A percentile compares a stretch with the other conserved stretches of the same genome.
Evolutionary conservation across 148 eudicot species (phyloP).

Genomic region (Agrostemma githago): DNA sequence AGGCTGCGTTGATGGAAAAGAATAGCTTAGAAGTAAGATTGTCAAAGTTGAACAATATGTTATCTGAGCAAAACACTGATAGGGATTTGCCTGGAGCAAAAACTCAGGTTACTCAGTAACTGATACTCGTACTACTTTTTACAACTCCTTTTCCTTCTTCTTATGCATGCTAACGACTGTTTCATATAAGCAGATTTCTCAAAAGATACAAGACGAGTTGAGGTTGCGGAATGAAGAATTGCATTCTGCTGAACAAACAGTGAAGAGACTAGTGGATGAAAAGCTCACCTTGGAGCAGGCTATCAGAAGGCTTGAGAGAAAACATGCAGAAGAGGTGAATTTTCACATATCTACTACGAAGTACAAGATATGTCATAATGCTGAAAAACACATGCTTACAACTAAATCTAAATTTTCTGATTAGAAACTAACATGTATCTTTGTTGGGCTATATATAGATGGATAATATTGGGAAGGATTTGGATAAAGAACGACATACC

Average conservation of each 20-base stretch:
- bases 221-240: slow-evolving; percentile 64
- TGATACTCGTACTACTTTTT: neutral
- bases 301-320: slow-evolving; percentile 57
- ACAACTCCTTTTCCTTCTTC: neutral
- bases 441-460: slow-evolving; percentile 27
- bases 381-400: too few relatives aligned
- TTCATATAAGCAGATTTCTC: slow-evolving; percentile 40
- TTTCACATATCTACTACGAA: too few relatives aligned
- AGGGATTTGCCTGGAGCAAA: slow-evolving; percentile 65
- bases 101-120: slow-evolving; percentile 47
- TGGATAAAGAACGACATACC: slow-evolving; percentile 55
- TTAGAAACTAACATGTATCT: too few relatives aligned
- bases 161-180: slow-evolving; percentile 14
- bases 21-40: slow-evolving; percentile 56
- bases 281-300: slow-evolving; percentile 63
- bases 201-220: slow-evolving; percentile 65
- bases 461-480: slow-evolving; percentile 38
- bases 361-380: too few relatives aligned
- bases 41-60: slow-evolving; percentile 44
- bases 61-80: slow-evolving; percentile 46
- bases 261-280: slow-evolving; percentile 57
- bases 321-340: slow-evolving; percentile 53
- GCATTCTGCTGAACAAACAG: slow-evolving; percentile 66
- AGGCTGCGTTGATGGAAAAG: slow-evolving; percentile 70
- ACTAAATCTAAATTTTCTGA: too few relatives aligned